Percentiles rank a stretch among this genome's conserved stretches.
Evolutionary conservation across 306 rosid genomes (phyloP).

Genomic region (Dalbergia oliveri): DNA sequence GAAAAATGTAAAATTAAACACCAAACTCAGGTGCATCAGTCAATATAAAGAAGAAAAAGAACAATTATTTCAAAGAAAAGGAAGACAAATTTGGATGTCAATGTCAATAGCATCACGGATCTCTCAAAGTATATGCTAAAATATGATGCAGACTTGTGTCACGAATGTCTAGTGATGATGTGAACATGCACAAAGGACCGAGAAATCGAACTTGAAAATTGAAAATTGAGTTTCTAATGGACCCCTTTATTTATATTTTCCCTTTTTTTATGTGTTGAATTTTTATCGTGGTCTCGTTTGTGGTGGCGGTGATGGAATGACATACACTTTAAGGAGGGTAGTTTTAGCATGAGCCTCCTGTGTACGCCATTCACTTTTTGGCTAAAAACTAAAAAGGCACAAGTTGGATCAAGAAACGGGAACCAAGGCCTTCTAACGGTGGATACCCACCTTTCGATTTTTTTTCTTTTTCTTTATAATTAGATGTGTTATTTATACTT

Average conservation of each 20-base stretch:
- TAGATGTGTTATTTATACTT: too few relatives aligned
- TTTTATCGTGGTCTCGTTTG: background rate
- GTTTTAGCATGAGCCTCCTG: constrained; percentile 43
- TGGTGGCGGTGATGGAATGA: constrained; percentile 36
- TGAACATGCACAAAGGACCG: background rate
- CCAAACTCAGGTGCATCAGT: background rate
- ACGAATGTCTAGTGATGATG: constrained; percentile 37
- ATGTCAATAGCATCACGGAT: constrained; percentile 45
- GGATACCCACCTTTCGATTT: background rate
- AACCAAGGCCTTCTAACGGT: constrained; percentile 17
- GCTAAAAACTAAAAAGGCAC: constrained; percentile 39
- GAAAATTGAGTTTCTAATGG: constrained; percentile 4
- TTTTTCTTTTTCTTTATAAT: background rate
- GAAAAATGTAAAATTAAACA: background rate
- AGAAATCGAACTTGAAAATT: background rate
- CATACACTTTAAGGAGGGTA: background rate
- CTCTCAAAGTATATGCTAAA: constrained; percentile 40
- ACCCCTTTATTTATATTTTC: background rate
- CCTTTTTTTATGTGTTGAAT: background rate
- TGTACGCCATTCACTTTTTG: constrained; percentile 43
- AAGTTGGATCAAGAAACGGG: constrained; percentile 25
- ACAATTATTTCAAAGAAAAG: background rate
- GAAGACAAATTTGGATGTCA: background rate
- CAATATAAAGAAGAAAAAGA: background rate
- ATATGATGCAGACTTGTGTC: constrained; percentile 41